A percentile compares a stretch with the other conserved stretches of the same genome.
Conservation (phyloP, 139 green algal genomes). For the Raphidocelis subcapitata region DNA sequence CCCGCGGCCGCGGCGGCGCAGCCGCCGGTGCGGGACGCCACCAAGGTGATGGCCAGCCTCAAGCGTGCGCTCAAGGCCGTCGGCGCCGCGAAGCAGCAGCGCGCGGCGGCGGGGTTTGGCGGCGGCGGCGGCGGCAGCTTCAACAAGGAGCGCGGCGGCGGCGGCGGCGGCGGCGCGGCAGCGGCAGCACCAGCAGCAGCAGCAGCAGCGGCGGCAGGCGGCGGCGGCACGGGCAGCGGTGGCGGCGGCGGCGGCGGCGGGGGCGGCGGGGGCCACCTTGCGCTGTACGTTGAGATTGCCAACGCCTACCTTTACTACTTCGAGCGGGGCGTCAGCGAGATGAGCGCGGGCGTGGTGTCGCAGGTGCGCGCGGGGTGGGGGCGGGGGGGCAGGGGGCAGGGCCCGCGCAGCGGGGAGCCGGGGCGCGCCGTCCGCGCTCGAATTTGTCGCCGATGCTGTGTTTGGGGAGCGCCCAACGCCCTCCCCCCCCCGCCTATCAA, state of each 20-base stretch:
- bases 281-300: slow-evolving; percentile 40
- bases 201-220: neutral
- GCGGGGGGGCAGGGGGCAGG: too few species aligned
- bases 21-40: slow-evolving; percentile 48
- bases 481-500: too few species aligned
- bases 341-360: slow-evolving; percentile 47
- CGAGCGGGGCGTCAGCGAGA: slow-evolving; percentile 38
- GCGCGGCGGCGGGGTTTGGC: slow-evolving; percentile 1
- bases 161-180: neutral
- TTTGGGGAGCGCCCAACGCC: too few species aligned
- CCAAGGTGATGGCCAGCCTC: slow-evolving; percentile 73
- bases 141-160: neutral
- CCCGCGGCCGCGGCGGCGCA: slow-evolving; percentile 2
- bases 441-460: too few species aligned
- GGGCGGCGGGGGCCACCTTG: slow-evolving; percentile 25
- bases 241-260: neutral
- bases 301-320: slow-evolving; percentile 81
- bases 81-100: slow-evolving; percentile 74
- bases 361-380: too few species aligned
- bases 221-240: neutral
- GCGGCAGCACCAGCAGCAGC: neutral
- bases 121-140: too few species aligned
- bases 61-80: slow-evolving; percentile 83
- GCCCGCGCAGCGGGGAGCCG: too few species aligned
- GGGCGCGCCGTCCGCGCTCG: too few species aligned